Conservation (phyloP, 208 protist genomes). For the Balamuthia mandrillaris region DNA sequence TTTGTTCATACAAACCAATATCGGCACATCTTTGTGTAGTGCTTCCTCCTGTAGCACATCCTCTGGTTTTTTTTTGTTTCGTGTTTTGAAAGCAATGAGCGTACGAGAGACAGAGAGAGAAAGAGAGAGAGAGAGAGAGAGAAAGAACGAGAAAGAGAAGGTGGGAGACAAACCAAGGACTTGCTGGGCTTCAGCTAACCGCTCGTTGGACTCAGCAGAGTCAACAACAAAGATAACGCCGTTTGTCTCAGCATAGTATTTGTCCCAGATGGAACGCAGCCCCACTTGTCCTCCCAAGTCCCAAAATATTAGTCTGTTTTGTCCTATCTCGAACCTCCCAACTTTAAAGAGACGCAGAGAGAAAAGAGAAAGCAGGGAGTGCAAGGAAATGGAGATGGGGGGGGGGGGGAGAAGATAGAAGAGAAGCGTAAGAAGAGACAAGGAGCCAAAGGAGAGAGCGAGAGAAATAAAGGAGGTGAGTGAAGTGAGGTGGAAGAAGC, state of each 20-base stretch:
- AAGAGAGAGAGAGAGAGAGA: neutral
- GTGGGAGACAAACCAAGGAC: neutral
- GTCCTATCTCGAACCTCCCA: conserved; percentile 32
- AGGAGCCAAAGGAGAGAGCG: neutral
- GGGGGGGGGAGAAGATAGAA: neutral
- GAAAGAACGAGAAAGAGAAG: neutral
- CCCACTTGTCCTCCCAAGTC: conserved; percentile 39
- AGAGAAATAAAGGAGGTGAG: neutral
- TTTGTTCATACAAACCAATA: conserved; percentile 48
- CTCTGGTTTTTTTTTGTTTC: no score
- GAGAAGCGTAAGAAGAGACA: neutral
- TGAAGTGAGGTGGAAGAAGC: neutral
- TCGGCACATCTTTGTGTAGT: neutral
- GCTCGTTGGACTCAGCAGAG: neutral
- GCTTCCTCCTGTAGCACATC: no score
- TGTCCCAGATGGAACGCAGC: conserved; percentile 45
- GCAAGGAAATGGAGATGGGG: neutral
- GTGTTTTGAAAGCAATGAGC: neutral
- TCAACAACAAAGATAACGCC: conserved; percentile 41
- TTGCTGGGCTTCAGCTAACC: neutral
- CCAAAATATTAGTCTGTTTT: conserved; percentile 51
- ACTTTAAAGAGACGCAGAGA: conserved; percentile 12
- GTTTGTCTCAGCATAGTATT: conserved; percentile 33
- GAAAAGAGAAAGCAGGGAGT: neutral
- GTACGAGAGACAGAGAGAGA: neutral